These are phyloP conservation scores for Aspergillus fumigatus DNA, from an alignment of 2,329 filamentous ascomycete genomes.

Conservation along the genomic window DNA sequence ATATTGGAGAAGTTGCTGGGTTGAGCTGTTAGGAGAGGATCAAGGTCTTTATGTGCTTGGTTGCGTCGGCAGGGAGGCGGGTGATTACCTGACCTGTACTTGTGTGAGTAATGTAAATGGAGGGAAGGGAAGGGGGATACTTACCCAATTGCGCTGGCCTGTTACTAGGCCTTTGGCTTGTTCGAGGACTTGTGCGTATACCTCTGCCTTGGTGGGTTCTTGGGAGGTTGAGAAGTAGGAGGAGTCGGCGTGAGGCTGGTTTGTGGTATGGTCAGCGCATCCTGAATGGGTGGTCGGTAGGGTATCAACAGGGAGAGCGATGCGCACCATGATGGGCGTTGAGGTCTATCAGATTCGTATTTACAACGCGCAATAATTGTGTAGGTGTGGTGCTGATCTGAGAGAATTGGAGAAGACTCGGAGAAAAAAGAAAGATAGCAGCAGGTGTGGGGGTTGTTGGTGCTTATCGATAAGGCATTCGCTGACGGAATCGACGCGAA, in stretches of 20 bases:
- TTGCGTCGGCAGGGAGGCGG: not conserved
- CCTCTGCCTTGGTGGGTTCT: constrained; percentile 36
- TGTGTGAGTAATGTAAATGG: not conserved
- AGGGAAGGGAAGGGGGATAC: not conserved
- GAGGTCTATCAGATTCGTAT: not conserved
- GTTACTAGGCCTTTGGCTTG: constrained; percentile 36
- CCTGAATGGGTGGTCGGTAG: not conserved
- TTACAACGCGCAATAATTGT: not conserved
- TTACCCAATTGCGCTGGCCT: constrained; percentile 46
- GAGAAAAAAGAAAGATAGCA: not conserved
- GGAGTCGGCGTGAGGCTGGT: constrained; percentile 45
- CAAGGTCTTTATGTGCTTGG: not conserved
- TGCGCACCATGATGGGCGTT: constrained; percentile 2
- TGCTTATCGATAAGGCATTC: not conserved
- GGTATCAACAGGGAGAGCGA: not conserved
- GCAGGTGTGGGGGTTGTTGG: not conserved
- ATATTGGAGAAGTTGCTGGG: constrained; percentile 44
- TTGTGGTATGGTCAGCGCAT: not conserved
- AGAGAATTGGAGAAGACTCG: not conserved
- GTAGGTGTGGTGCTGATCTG: not conserved
- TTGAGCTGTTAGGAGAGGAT: not conserved
- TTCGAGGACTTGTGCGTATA: constrained; percentile 40
- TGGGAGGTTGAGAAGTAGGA: constrained; percentile 36
- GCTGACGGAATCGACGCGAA: too few relatives aligned
- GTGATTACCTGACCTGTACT: constrained; percentile 27